Evolutionary conservation across 2,329 filamentous ascomycete genomes (phyloP).

Genomic region (Aspergillus thermomutatus): DNA sequence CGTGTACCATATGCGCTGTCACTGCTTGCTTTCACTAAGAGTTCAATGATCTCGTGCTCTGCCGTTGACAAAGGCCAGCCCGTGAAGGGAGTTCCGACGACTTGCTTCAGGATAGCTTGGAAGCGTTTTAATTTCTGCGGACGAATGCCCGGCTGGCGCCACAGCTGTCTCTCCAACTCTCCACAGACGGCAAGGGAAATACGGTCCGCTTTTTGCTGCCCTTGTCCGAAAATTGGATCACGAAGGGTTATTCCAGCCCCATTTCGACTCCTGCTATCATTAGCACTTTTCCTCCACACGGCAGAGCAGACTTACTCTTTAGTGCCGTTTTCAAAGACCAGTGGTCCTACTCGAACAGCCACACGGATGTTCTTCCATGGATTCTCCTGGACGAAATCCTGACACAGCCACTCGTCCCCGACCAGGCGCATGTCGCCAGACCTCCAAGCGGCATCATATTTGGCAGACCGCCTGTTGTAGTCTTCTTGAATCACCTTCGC

Average conservation of each 20-base stretch:
- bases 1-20: neutral
- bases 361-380: slow-evolving; percentile 42
- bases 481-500: neutral
- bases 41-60: slow-evolving; percentile 24
- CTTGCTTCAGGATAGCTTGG: slow-evolving; percentile 42
- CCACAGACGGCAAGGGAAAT: neutral
- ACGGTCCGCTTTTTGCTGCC: neutral
- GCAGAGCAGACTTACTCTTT: slow-evolving; percentile 28
- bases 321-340: slow-evolving; percentile 42
- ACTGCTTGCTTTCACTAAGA: slow-evolving; percentile 1
- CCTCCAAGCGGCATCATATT: neutral
- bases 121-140: slow-evolving; percentile 26
- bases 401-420: slow-evolving; percentile 25
- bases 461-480: neutral
- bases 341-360: slow-evolving; percentile 38
- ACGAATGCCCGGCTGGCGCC: slow-evolving; percentile 2
- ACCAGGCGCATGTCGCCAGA: slow-evolving; percentile 7
- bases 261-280: slow-evolving; percentile 8
- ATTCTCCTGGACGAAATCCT: slow-evolving; percentile 28
- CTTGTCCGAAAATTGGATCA: slow-evolving; percentile 11
- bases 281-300: neutral
- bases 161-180: neutral
- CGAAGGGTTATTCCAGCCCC: slow-evolving; percentile 13
- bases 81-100: slow-evolving; percentile 38
- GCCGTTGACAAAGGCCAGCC: slow-evolving; percentile 18